Conservation (phyloP, 495 filamentous ascomycete species). For the Peziza echinospora region DNA sequence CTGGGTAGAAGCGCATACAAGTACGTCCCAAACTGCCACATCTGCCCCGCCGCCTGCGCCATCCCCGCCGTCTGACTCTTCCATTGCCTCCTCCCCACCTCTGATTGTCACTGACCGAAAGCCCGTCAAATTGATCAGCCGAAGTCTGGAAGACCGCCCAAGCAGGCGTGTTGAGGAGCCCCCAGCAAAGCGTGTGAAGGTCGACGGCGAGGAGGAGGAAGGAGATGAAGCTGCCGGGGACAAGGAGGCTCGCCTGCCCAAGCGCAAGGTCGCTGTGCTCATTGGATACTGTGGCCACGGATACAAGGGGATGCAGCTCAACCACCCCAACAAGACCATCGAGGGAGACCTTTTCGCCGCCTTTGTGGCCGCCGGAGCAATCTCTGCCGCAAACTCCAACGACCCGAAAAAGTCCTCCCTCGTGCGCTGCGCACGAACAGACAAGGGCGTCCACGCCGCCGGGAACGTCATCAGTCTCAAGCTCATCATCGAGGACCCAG, state of each 20-base stretch:
- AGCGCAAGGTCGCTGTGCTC: conserved; percentile 86
- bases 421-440: conserved; percentile 80
- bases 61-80: background rate
- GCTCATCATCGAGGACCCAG: conserved; percentile 75
- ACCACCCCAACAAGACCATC: conserved; percentile 61
- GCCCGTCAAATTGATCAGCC: no score
- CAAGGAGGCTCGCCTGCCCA: conserved; percentile 58
- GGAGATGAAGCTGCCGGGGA: background rate
- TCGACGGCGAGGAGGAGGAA: background rate
- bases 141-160: background rate
- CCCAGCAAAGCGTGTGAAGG: background rate
- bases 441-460: conserved; percentile 94
- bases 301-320: conserved; percentile 89
- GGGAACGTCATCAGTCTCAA: conserved; percentile 93
- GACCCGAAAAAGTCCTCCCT: conserved; percentile 93
- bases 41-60: background rate
- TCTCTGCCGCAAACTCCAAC: conserved; percentile 86
- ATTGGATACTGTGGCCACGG: conserved; percentile 93
- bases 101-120: no score
- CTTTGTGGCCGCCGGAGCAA: conserved; percentile 70
- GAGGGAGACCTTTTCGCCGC: conserved; percentile 91
- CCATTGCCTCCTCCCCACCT: background rate
- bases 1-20: background rate
- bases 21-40: background rate
- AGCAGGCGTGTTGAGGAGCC: background rate